These are phyloP conservation scores for Balansia obtecta DNA, from an alignment of 2,329 filamentous ascomycete genomes.

Conservation along the genomic window DNA sequence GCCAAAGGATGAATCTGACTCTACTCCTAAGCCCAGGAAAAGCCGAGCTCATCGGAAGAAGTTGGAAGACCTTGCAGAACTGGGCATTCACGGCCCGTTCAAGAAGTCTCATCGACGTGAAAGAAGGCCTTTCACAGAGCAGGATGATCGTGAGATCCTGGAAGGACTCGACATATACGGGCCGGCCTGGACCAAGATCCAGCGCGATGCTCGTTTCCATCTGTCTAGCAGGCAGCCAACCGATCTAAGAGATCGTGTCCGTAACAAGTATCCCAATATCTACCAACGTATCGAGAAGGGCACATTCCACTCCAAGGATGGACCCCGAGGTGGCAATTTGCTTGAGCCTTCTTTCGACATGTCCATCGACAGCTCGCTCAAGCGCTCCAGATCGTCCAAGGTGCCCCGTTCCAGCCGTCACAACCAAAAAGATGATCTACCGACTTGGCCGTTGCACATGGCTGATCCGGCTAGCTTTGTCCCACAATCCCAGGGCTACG, in stretches of 20 bases:
- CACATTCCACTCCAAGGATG: conserved; percentile 32
- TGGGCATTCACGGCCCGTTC: conserved; percentile 51
- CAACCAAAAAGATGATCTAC: conserved; percentile 34
- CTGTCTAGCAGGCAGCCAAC: conserved; percentile 48
- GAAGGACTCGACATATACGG: conserved; percentile 47
- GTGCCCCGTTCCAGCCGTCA: conserved; percentile 27
- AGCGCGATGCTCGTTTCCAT: conserved; percentile 44
- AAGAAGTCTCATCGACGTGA: conserved; percentile 49
- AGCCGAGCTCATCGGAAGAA: conserved; percentile 43
- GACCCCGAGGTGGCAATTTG: conserved; percentile 25
- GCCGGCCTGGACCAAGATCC: conserved; percentile 53
- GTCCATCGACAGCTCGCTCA: conserved; percentile 33
- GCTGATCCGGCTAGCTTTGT: conserved; percentile 17
- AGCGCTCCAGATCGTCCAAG: conserved; percentile 24
- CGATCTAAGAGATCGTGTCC: conserved; percentile 48
- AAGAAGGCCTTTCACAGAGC: conserved; percentile 46
- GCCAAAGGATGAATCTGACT: conserved; percentile 22
- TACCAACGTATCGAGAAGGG: conserved; percentile 46
- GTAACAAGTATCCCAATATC: conserved; percentile 50
- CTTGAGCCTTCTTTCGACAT: conserved; percentile 41
- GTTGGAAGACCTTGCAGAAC: conserved; percentile 39
- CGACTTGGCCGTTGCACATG: conserved; percentile 28
- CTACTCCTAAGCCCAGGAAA: conserved; percentile 31
- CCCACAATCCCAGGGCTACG: conserved; percentile 21
- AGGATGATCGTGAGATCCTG: conserved; percentile 51